Percentiles rank a stretch among this genome's conserved stretches.
These are phyloP conservation scores for Colletotrichum abscissum DNA, from an alignment of 2,329 filamentous ascomycete species.

Conservation along the genomic window DNA sequence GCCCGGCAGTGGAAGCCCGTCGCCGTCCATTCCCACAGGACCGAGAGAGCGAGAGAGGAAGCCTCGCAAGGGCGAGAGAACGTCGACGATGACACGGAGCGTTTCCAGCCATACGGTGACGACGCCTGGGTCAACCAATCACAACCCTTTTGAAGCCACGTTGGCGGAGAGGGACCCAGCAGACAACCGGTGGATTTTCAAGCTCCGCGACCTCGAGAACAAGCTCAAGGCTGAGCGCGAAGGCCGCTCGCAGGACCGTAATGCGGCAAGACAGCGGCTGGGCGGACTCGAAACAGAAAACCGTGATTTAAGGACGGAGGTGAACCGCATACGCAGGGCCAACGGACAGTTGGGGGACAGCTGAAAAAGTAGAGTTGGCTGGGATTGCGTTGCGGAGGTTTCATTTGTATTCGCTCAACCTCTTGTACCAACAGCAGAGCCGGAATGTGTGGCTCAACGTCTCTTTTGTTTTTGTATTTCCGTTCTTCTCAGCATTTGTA, in stretches of 20 bases:
- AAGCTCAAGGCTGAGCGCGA: slow-evolving; percentile 92
- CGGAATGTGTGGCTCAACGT: not conserved
- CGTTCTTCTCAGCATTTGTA: not conserved
- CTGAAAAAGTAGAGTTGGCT: not conserved
- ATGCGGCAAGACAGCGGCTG: slow-evolving; percentile 82
- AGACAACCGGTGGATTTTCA: slow-evolving; percentile 85
- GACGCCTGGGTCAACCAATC: slow-evolving; percentile 20
- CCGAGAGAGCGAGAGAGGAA: slow-evolving; percentile 55
- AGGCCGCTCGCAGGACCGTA: slow-evolving; percentile 84
- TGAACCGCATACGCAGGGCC: slow-evolving; percentile 54
- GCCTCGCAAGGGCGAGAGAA: slow-evolving; percentile 33
- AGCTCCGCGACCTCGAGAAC: slow-evolving; percentile 87
- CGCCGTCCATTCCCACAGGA: slow-evolving; percentile 65
- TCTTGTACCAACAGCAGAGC: slow-evolving; percentile 12
- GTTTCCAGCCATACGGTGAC: slow-evolving; percentile 38
- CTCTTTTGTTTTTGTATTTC: not conserved
- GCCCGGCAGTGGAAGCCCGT: slow-evolving; percentile 58
- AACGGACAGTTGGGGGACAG: slow-evolving; percentile 24
- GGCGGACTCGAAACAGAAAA: slow-evolving; percentile 82
- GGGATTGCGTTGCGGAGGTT: not conserved
- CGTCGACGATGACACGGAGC: slow-evolving; percentile 45
- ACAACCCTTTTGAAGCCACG: slow-evolving; percentile 33
- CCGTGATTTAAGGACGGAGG: slow-evolving; percentile 72
- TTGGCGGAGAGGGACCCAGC: slow-evolving; percentile 47
- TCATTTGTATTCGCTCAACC: slow-evolving; percentile 9